Evolutionary conservation across 2,329 filamentous ascomycete species (phyloP).

Genomic region (Neurospora sp.): DNA sequence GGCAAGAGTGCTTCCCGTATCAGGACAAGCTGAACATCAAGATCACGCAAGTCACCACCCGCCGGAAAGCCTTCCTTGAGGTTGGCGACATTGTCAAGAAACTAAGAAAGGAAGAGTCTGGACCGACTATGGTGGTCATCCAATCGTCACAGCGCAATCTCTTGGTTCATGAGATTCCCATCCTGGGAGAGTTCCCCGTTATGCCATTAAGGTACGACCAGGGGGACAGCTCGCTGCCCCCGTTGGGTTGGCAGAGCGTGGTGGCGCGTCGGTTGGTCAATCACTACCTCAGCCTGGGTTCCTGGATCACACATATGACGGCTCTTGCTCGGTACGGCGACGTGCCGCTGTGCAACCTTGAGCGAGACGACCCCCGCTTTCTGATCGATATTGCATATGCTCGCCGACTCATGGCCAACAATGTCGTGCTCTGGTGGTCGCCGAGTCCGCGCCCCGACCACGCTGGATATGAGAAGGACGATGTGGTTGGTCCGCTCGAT

Average conservation of each 20-base stretch:
- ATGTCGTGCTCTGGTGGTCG: constrained; percentile 97
- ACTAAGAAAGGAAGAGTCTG: constrained; percentile 73
- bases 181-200: constrained; percentile 73
- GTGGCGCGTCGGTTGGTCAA: constrained; percentile 77
- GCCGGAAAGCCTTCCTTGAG: constrained; percentile 80
- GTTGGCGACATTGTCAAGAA: constrained; percentile 83
- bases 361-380: constrained; percentile 87
- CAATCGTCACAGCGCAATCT: constrained; percentile 80
- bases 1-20: constrained; percentile 78
- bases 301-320: constrained; percentile 83
- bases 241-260: constrained; percentile 87
- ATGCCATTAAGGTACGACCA: constrained; percentile 73
- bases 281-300: constrained; percentile 86
- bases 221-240: constrained; percentile 77
- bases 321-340: constrained; percentile 87
- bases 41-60: constrained; percentile 77
- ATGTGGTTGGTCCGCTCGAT: constrained; percentile 74
- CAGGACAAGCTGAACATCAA: constrained; percentile 81
- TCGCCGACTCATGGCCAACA: constrained; percentile 77
- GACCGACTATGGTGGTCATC: constrained; percentile 74
- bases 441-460: constrained; percentile 80
- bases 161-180: constrained; percentile 75
- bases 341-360: constrained; percentile 88
- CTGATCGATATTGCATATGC: constrained; percentile 95
- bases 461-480: constrained; percentile 89